Evolutionary conservation across 2,329 filamentous ascomycete genomes (phyloP), one percentile per base, ranked within the genome.

Genomic region (Fusarium globosum): DNA sequence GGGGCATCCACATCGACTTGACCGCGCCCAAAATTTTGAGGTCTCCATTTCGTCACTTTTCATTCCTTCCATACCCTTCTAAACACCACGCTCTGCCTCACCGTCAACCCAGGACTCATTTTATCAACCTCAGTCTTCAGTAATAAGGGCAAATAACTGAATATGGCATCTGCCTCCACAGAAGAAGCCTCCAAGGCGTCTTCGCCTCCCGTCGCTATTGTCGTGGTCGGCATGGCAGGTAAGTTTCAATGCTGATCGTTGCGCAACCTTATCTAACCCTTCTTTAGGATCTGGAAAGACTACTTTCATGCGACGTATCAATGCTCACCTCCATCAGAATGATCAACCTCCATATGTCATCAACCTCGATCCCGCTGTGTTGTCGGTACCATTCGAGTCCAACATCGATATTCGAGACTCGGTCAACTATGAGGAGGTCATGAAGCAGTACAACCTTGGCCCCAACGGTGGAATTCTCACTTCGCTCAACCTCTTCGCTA

Each of bases 281-380:
- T 2, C 26, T 57, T 53, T 75, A 93, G 92, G 96, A 78, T 97
- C 95, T 21, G 96, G 96, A 79, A 99, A 99, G 87, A 99, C 96
- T n/a, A 99, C 97, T 1, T 99, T 99, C 81, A 98, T 99, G 96
- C 96, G 98, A 82, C 91, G 96, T 79, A 96, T 99, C 79, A 98
- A 98, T 82, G 93, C 96, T 2, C 89, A 99, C 81, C 91, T 99
- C 7, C 96, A 98, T 81, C 89, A 89, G 10, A 89, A 95, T 79
- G 90, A 92, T 66, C 89, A 92, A 23, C 91, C 94, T 3, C 96
- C 97, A 9, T 99, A 99, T 82, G 95, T 98, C 67, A 91, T 99
- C 81, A 99, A 99, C 83, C 92, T 99, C 71, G 96, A 99, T 81
- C 96, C 96, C 3, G 96, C 97, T 45, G 96, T 99, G 14, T 89